Evolutionary conservation across 1,284 basidiomycete genomes (phyloP), one percentile per base, ranked within the genome.

Genomic region (Melampsora medusae): DNA sequence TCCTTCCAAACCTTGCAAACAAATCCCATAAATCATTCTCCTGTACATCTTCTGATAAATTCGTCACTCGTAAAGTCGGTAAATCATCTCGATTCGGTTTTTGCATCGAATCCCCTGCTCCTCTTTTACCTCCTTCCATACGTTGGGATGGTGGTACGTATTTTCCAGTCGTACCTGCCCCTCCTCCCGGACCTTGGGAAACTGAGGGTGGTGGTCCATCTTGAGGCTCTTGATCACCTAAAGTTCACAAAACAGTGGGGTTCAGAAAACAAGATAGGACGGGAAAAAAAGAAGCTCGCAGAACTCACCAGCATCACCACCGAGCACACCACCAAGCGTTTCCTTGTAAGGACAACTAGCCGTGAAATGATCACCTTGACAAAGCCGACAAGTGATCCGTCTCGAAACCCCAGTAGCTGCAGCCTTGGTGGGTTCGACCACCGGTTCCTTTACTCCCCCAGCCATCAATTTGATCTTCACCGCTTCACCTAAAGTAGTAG

Each of bases 341-440:
- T 98, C 95, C 85, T 94, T 97, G 88, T 97, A 97, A 14, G 97
- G 97, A 88, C 97, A 99, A 84, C 95, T 94, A 78, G 94, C 91
- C 14, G 97, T 99, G 84, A 95, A 99, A 85, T 99, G 97, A 80
- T 92, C 92, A 76, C 96, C 96, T 83, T 96, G 93, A 86, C 97
- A 99, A 77, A 97, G 85, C 80, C 97, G 89, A 87, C 96, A 99
- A 69, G 88, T 86, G 79, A 99, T 92, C 81, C 93, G 93, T 83
- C 93, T 93, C 78, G 82, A 83, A 72, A 85, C 88, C 12, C 46
- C 53, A 2, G 62, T 25, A 28, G 46, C 46, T 14, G 48, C 33
- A 1, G 61, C 35, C 92, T 88, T 80, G 89, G 88, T 38, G 92
- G 93, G 80, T 91, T 85, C 70, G 86, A 85, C 79, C 91, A 88